These are phyloP conservation scores for Gracilaria vermiculophylla DNA, from an alignment of 23 red algal genomes.

Conservation along the genomic window DNA sequence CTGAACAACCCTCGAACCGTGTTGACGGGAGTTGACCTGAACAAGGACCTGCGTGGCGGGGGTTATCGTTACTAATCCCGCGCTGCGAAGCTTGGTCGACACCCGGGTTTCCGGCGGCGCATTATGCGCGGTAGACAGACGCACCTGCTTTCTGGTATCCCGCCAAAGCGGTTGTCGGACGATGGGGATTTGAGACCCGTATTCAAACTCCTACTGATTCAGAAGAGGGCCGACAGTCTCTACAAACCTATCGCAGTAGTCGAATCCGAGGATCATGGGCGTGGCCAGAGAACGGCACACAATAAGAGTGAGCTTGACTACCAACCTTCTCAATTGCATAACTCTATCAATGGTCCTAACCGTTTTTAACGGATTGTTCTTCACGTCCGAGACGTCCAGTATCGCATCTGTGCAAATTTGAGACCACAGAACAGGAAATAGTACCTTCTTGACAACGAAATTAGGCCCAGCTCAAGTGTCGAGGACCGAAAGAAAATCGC, in stretches of 20 bases:
- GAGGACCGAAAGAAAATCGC: no score
- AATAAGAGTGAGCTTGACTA: background rate
- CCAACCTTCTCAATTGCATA: background rate
- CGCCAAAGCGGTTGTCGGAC: background rate
- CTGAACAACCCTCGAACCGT: background rate
- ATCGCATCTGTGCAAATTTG: background rate
- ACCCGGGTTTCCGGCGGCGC: no score
- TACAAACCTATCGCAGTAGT: conserved; percentile 27
- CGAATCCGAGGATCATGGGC: background rate
- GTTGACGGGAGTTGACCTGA: background rate
- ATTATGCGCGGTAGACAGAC: background rate
- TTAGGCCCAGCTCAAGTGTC: no score
- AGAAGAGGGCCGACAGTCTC: background rate
- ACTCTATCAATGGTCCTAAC: background rate
- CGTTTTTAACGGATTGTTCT: conserved; percentile 10
- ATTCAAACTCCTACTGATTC: background rate
- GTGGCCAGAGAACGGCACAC: background rate
- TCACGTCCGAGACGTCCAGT: background rate
- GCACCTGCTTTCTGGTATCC: background rate
- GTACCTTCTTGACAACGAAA: background rate
- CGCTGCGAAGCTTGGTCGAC: no score
- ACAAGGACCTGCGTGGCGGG: background rate
- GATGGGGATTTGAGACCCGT: conserved; percentile 13
- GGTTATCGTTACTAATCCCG: no score
- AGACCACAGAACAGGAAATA: no score